phyloP scores from a whole-genome alignment of 1,284 basidiomycete genomes.

The Ceratobasidium sp. region DNA sequence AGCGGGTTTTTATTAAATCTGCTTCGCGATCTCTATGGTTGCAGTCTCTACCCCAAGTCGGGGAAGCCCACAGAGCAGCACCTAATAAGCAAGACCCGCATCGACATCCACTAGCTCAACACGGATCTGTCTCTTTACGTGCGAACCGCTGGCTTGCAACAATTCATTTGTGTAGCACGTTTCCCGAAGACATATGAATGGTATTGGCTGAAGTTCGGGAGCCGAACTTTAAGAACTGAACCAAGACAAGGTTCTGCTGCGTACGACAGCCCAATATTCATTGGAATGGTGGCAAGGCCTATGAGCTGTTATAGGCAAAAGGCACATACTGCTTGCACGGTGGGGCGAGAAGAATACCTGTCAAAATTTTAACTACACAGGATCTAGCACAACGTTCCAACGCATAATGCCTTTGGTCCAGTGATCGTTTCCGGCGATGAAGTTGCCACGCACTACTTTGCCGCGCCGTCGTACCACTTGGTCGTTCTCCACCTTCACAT shows the following conservation, averaged over 20 bases:
- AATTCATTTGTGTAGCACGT: background rate
- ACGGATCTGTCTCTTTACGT: background rate
- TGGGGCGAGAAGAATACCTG: background rate
- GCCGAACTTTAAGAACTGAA: background rate
- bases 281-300: background rate
- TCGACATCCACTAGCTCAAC: background rate
- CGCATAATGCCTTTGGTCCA: conserved; percentile 63
- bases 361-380: background rate
- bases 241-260: background rate
- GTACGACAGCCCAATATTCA: background rate
- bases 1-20: background rate
- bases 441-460: conserved; percentile 70
- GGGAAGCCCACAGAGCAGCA: background rate
- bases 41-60: background rate
- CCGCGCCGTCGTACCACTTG: conserved; percentile 60
- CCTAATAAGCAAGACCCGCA: background rate
- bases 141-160: background rate
- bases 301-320: background rate
- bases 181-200: background rate
- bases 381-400: conserved; percentile 56
- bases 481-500: conserved; percentile 65
- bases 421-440: conserved; percentile 72
- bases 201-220: background rate
- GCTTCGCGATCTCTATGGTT: background rate
- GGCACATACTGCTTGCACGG: background rate